Percentiles rank a stretch among this genome's conserved stretches.
Evolutionary conservation across 2,329 filamentous ascomycete species (phyloP).

Genomic region (Talaromyces sp.): DNA sequence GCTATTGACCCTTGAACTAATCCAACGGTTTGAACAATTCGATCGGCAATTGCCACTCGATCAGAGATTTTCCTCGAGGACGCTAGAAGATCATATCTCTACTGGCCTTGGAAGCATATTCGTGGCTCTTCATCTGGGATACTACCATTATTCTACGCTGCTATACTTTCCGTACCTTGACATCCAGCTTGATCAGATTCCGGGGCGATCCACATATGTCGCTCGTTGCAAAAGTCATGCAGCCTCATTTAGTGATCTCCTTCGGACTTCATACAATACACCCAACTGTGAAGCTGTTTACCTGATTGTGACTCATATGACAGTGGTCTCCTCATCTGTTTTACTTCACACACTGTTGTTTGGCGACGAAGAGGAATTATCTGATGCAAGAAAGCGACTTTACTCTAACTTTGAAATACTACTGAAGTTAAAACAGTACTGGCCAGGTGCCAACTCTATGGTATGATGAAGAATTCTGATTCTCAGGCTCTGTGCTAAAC

Average conservation of each 20-base stretch:
- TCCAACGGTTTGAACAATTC: constrained; percentile 13
- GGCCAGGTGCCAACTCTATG: constrained; percentile 15
- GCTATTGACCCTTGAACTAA: constrained; percentile 1
- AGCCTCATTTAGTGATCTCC: constrained; percentile 6
- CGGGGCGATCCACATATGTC: constrained; percentile 6
- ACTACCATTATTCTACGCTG: constrained; percentile 43
- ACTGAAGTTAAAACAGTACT: constrained; percentile 16
- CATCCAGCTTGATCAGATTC: constrained; percentile 11
- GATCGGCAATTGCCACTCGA: constrained; percentile 14
- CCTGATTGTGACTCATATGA: constrained; percentile 39
- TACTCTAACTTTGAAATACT: constrained; percentile 14
- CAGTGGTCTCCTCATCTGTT: constrained; percentile 40
- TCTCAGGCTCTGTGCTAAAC: not conserved
- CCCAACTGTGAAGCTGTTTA: constrained; percentile 35
- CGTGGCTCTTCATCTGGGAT: constrained; percentile 42
- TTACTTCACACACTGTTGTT: constrained; percentile 38
- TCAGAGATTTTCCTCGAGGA: constrained; percentile 17
- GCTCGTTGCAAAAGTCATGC: constrained; percentile 17
- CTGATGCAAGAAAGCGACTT: constrained; percentile 2
- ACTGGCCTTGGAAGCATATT: constrained; percentile 36
- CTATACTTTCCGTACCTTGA: constrained; percentile 45
- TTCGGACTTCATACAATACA: constrained; percentile 9
- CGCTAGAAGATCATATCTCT: constrained; percentile 18
- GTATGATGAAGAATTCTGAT: not conserved
- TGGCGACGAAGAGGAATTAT: constrained; percentile 22